Evolutionary conservation across 2,329 filamentous ascomycete genomes (phyloP).

Genomic region (Penicillium sp.): DNA sequence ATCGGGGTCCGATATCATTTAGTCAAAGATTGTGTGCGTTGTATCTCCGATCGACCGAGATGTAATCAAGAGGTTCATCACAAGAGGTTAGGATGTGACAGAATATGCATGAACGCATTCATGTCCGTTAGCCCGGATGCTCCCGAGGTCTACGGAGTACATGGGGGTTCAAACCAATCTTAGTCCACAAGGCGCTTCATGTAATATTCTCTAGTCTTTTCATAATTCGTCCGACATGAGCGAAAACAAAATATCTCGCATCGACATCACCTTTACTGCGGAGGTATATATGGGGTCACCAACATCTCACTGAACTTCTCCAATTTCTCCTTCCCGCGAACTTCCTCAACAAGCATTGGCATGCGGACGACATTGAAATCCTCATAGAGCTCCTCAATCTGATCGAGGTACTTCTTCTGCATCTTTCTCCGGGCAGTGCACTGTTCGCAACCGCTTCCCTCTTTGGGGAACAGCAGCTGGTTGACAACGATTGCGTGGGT

Average conservation of each 20-base stretch:
- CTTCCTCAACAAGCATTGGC: conserved; percentile 92
- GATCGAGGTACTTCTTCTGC: conserved; percentile 99
- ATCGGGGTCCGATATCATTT: background rate
- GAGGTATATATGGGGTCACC: conserved; percentile 4
- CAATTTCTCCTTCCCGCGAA: conserved; percentile 89
- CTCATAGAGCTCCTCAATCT: conserved; percentile 97
- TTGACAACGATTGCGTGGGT: conserved; percentile 98
- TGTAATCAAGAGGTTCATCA: background rate
- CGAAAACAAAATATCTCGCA: conserved; percentile 16
- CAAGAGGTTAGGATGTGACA: background rate
- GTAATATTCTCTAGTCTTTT: conserved; percentile 41
- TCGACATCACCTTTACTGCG: conserved; percentile 4
- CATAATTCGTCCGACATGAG: conserved; percentile 36
- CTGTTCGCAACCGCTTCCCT: conserved; percentile 84
- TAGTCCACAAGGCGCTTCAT: conserved; percentile 17
- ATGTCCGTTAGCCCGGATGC: background rate
- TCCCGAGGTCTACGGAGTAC: conserved; percentile 5
- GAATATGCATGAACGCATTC: background rate
- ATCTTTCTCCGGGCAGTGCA: conserved; percentile 94
- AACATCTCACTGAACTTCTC: conserved; percentile 61
- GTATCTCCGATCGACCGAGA: background rate
- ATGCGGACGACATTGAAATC: conserved; percentile 99
- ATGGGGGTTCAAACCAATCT: background rate
- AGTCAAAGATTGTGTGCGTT: background rate
- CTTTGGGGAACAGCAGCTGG: conserved; percentile 89